Conservation (phyloP, 495 filamentous ascomycete species). For the Hyaloscypha variabilis region DNA sequence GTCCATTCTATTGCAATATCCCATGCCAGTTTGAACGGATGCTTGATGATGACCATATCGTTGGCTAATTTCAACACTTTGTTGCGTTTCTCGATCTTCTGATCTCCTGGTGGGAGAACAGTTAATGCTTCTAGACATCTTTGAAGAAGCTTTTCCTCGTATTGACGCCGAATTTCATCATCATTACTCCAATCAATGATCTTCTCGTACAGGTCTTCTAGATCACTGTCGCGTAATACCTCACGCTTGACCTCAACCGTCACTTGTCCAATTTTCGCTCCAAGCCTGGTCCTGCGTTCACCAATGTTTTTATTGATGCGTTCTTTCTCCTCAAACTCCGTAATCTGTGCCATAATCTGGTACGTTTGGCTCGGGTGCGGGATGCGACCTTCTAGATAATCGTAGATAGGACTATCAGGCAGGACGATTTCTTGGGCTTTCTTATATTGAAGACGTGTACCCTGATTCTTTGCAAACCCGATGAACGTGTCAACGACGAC, state of each 20-base stretch:
- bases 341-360: conserved; percentile 78
- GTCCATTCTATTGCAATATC: conserved; percentile 87
- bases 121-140: conserved; percentile 76
- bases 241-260: conserved; percentile 86
- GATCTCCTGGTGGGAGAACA: conserved; percentile 57
- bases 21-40: conserved; percentile 91
- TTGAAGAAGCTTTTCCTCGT: conserved; percentile 89
- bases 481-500: conserved; percentile 81
- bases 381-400: conserved; percentile 82
- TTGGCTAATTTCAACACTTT: conserved; percentile 74
- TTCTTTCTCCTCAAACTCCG: conserved; percentile 86
- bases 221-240: conserved; percentile 66
- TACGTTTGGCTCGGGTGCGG: conserved; percentile 82
- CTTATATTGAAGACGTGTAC: conserved; percentile 71
- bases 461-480: conserved; percentile 67
- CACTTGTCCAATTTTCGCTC: conserved; percentile 80
- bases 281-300: conserved; percentile 84
- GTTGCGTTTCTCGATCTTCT: conserved; percentile 68
- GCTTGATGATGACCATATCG: conserved; percentile 94
- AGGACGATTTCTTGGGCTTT: conserved; percentile 73
- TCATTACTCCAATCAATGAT: conserved; percentile 90
- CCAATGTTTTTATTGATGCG: conserved; percentile 90
- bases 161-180: conserved; percentile 78
- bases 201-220: conserved; percentile 76
- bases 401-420: conserved; percentile 76